Percentiles rank a stretch among this genome's conserved stretches.
These are phyloP conservation scores for Lentinula lateritia DNA, from an alignment of 768 basidiomycete genomes.

Conservation along the genomic window DNA sequence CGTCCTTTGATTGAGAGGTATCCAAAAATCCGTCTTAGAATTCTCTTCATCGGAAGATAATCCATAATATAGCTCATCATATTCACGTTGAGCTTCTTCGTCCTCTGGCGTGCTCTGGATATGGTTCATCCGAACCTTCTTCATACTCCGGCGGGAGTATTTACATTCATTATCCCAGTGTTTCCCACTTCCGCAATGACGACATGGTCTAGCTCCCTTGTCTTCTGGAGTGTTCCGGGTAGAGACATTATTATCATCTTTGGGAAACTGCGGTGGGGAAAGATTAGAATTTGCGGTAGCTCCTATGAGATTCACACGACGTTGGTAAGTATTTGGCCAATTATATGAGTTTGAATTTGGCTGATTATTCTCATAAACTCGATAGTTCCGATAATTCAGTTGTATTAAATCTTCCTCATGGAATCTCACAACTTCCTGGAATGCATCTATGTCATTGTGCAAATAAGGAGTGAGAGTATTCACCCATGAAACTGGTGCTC, in stretches of 20 bases:
- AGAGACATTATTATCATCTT: not conserved
- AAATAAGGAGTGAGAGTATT: constrained; percentile 7
- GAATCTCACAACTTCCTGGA: constrained; percentile 14
- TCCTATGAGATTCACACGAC: not conserved
- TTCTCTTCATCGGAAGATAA: too few species aligned
- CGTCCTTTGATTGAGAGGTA: too few species aligned
- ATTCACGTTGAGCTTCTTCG: too few species aligned
- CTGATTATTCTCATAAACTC: not conserved
- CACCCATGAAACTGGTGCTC: constrained; percentile 11
- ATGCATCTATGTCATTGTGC: constrained; percentile 5
- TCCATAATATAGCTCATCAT: too few species aligned
- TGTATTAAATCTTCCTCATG: constrained; percentile 13
- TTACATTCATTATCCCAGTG: constrained; percentile 30
- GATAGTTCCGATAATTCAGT: not conserved
- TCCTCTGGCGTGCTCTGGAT: too few species aligned
- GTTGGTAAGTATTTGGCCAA: too few species aligned
- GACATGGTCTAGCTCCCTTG: constrained; percentile 23
- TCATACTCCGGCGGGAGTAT: constrained; percentile 9
- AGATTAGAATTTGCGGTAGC: not conserved
- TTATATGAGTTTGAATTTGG: not conserved
- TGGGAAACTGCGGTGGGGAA: not conserved
- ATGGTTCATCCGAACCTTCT: too few species aligned
- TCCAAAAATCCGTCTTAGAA: too few species aligned
- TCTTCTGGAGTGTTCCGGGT: constrained; percentile 10
- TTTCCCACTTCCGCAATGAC: constrained; percentile 26